Evolutionary conservation across 1,284 basidiomycete genomes (phyloP).

Genomic region (Trichosporon sp.): DNA sequence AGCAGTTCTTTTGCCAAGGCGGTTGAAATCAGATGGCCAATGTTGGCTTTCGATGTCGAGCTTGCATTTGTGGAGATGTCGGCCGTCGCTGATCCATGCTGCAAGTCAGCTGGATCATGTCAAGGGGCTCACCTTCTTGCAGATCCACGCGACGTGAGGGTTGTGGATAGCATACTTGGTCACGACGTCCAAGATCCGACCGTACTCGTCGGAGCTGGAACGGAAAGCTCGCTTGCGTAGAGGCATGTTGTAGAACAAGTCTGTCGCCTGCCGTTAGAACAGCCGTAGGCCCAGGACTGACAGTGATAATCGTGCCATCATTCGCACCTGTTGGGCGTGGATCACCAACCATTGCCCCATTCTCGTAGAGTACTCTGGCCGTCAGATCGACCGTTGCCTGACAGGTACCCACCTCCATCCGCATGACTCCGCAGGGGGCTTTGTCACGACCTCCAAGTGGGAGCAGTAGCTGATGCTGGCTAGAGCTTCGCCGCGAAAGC

Average conservation of each 20-base stretch:
- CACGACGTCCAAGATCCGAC: slow-evolving; percentile 85
- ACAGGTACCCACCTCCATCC: slow-evolving; percentile 76
- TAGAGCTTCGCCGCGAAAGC: slow-evolving; percentile 94
- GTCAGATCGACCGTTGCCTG: background rate
- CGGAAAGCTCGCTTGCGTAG: slow-evolving; percentile 80
- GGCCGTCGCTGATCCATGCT: slow-evolving; percentile 66
- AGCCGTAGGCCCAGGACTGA: slow-evolving; percentile 32
- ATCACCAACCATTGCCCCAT: slow-evolving; percentile 66
- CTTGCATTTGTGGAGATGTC: slow-evolving; percentile 77
- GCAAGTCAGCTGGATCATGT: background rate
- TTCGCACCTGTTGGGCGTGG: slow-evolving; percentile 90
- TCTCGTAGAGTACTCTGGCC: slow-evolving; percentile 69
- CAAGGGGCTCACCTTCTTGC: slow-evolving; percentile 65
- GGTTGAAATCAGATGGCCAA: slow-evolving; percentile 75
- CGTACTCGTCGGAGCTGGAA: slow-evolving; percentile 84
- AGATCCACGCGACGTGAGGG: slow-evolving; percentile 75
- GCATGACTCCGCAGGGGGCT: slow-evolving; percentile 70
- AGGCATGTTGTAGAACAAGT: slow-evolving; percentile 92
- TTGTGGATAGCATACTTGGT: slow-evolving; percentile 93
- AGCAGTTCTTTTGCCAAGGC: slow-evolving; percentile 76
- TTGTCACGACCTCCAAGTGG: slow-evolving; percentile 80
- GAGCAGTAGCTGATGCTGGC: slow-evolving; percentile 95
- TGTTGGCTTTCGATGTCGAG: slow-evolving; percentile 64
- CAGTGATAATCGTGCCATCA: slow-evolving; percentile 84
- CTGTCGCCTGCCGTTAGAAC: slow-evolving; percentile 65